These are phyloP conservation scores for Aquilaria malaccensis DNA, from an alignment of 345 rosid genomes.

Conservation along the genomic window DNA sequence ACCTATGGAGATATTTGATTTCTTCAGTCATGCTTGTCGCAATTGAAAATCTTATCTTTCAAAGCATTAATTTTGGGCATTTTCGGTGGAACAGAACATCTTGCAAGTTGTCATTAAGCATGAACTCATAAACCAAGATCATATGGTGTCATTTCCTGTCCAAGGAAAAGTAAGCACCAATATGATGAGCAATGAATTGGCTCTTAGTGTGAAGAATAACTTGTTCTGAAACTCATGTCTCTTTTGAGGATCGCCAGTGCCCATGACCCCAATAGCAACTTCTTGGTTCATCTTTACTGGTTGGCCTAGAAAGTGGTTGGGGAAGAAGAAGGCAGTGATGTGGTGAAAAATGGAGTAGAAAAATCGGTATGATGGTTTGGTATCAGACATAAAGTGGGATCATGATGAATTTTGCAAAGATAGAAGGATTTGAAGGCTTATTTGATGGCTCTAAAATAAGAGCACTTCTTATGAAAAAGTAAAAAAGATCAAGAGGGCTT, in stretches of 20 bases:
- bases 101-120: conserved; percentile 31
- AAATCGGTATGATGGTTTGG: conserved; percentile 43
- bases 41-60: conserved; percentile 50
- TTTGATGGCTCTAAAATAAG: too few relatives aligned
- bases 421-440: conserved; percentile 16
- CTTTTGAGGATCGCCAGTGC: conserved; percentile 79
- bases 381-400: conserved; percentile 36
- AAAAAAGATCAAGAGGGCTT: too few relatives aligned
- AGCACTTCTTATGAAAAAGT: too few relatives aligned
- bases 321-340: conserved; percentile 48
- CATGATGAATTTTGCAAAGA: conserved; percentile 42
- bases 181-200: conserved; percentile 46
- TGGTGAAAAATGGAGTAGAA: conserved; percentile 54
- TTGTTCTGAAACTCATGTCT: conserved; percentile 94
- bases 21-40: conserved; percentile 69
- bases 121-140: conserved; percentile 72
- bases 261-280: conserved; percentile 90
- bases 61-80: conserved; percentile 52
- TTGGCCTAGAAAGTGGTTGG: conserved; percentile 49
- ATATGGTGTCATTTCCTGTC: conserved; percentile 54
- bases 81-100: conserved; percentile 51
- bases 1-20: conserved; percentile 58
- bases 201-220: conserved; percentile 61
- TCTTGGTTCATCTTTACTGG: conserved; percentile 16
- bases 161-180: conserved; percentile 66